These are phyloP conservation scores for Linum trigynum DNA, from an alignment of 345 rosid genomes.

Conservation along the genomic window DNA sequence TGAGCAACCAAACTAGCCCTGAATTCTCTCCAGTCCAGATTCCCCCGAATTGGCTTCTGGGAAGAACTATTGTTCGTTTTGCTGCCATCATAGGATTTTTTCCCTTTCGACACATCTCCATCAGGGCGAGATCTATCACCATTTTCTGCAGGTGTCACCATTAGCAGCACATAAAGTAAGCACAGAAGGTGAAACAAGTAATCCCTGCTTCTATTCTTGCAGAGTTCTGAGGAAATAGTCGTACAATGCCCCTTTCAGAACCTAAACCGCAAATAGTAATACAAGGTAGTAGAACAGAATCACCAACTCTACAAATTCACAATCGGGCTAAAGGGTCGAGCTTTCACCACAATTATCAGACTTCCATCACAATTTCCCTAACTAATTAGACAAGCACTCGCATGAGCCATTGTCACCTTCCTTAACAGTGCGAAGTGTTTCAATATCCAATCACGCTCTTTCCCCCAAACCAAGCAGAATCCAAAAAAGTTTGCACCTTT, in stretches of 20 bases:
- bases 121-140: slow-evolving; percentile 39
- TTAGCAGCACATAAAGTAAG: not conserved
- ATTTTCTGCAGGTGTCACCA: slow-evolving; percentile 29
- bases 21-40: slow-evolving; percentile 82
- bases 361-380: not conserved
- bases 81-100: slow-evolving; percentile 41
- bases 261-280: too few species aligned
- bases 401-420: not conserved
- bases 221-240: too few species aligned
- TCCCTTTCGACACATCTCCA: slow-evolving; percentile 52
- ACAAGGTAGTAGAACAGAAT: too few species aligned
- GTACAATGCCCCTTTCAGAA: too few species aligned
- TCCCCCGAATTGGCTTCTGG: slow-evolving; percentile 39
- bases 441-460: not conserved
- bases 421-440: too few species aligned
- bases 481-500: too few species aligned
- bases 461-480: not conserved
- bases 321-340: too few species aligned
- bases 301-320: too few species aligned
- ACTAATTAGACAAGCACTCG: not conserved
- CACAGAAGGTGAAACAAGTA: not conserved
- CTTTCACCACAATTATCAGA: too few species aligned
- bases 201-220: too few species aligned
- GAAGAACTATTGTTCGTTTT: slow-evolving; percentile 45
- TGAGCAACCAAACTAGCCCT: slow-evolving; percentile 62